Evolutionary conservation across 2,329 filamentous ascomycete genomes (phyloP), one percentile per base, ranked within the genome.

Genomic region (Stenocarpella maydis): DNA sequence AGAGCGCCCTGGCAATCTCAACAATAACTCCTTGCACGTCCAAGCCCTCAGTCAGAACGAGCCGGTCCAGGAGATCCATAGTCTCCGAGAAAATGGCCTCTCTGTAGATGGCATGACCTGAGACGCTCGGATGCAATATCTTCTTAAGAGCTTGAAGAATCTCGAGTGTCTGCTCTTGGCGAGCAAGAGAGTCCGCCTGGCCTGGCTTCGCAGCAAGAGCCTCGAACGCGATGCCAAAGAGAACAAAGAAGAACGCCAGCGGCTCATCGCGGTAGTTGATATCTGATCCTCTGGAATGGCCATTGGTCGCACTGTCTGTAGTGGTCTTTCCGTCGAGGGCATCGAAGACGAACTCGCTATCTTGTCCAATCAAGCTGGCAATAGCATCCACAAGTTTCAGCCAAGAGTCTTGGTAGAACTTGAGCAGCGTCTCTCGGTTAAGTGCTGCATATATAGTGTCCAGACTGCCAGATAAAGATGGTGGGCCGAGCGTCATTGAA

Each of bases 201-300:
- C 88, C 87, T 6, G 92, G 91, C 55, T 94, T 90, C 8, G 93
- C 94, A 9, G 95, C 95, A 26, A 99, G 87, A 21, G 97, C 95
- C 80, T 99, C 97, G 74, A 99, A 98, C 0, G 95, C 94, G 69
- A 99, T 91, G 14, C 96, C 96, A 75, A 98, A 99, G 0, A 99
- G 87, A 17, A 99, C 95, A 76, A 99, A 99, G 84, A 99, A 99
- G 85, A 99, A 99, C 0, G 96, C 96, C 1, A 98, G 94, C 0
- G 96, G 96, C 78, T 99, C 96, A 76, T 98, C 95, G 58, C 96
- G 92, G 78, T 99, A 99, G 79, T 98, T 98, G 82, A 99, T 98
- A 73, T 95, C 93, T 60, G 90, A 86, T 3, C 86, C 87, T 77
- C 91, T 93, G 19, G 84, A 82, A 52, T 86, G 82, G 3, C 83